These are phyloP conservation scores for Myrica gale DNA, from an alignment of 306 rosid genomes.

Conservation along the genomic window DNA sequence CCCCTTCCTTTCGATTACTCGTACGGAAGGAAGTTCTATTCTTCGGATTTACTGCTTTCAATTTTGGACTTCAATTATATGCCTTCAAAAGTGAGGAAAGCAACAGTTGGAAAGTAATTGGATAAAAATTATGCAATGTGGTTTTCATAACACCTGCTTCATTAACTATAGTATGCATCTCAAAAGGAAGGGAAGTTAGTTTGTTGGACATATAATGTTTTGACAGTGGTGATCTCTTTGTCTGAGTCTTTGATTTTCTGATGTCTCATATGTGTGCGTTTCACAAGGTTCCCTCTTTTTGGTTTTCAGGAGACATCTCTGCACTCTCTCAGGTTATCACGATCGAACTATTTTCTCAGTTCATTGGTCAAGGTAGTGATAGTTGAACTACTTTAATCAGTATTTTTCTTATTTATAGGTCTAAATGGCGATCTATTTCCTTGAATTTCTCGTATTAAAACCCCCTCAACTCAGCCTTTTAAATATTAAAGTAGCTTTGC, in stretches of 20 bases:
- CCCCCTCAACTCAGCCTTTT: not conserved
- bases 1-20: not conserved
- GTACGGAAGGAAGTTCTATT: not conserved
- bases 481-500: not conserved
- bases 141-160: not conserved
- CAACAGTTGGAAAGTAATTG: not conserved
- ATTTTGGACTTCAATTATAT: not conserved
- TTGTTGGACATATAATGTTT: not conserved
- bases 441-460: not conserved
- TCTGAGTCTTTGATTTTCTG: not conserved
- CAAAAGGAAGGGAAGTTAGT: not conserved
- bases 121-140: not conserved
- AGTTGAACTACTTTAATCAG: conserved; percentile 19
- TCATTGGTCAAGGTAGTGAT: conserved; percentile 86
- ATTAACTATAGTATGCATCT: not conserved
- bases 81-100: conserved; percentile 1
- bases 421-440: not conserved
- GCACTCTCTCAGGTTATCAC: conserved; percentile 89
- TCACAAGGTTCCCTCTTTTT: conserved; percentile 29
- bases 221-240: not conserved
- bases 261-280: conserved; percentile 16
- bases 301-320: conserved; percentile 75
- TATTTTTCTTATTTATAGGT: conserved; percentile 9
- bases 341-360: conserved; percentile 96
- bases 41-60: not conserved